Evolutionary conservation across 306 rosid genomes (phyloP).

Genomic region (Ceratonia siliqua): DNA sequence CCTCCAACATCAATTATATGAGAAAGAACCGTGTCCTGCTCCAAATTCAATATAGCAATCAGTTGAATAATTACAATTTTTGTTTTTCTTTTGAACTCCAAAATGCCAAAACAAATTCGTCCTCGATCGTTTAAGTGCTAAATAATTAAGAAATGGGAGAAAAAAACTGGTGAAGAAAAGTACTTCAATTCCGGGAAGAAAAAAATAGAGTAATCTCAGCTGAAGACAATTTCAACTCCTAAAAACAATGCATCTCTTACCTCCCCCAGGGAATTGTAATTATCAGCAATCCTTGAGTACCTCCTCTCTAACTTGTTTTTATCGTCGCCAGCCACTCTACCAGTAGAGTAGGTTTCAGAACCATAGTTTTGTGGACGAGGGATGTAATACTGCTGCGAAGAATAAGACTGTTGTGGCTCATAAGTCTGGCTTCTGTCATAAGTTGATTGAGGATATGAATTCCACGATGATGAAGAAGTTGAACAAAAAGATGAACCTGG

Average conservation of each 20-base stretch:
- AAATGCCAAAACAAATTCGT: neutral
- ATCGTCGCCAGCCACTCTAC: constrained; percentile 25
- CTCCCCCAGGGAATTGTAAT: constrained; percentile 72
- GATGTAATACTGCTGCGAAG: constrained; percentile 40
- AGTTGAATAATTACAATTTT: neutral
- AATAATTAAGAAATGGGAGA: neutral
- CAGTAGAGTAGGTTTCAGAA: constrained; percentile 36
- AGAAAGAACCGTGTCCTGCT: neutral
- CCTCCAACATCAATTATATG: too few species aligned
- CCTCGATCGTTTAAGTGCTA: neutral
- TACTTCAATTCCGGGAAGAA: neutral
- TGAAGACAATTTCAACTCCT: neutral
- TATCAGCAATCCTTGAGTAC: constrained; percentile 82
- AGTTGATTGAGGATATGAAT: constrained; percentile 39
- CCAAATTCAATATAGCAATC: constrained; percentile 15
- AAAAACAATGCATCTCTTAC: constrained; percentile 43
- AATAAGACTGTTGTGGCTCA: constrained; percentile 49
- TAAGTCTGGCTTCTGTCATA: constrained; percentile 51
- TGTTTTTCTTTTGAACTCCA: neutral
- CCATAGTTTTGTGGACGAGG: constrained; percentile 45
- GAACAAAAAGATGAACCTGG: constrained; percentile 51
- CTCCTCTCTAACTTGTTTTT: constrained; percentile 60
- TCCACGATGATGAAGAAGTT: constrained; percentile 42
- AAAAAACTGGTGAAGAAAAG: neutral
- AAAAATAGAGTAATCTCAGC: neutral